phyloP scores from a whole-genome alignment of 345 rosid species.

The Physaria fendleri region DNA sequence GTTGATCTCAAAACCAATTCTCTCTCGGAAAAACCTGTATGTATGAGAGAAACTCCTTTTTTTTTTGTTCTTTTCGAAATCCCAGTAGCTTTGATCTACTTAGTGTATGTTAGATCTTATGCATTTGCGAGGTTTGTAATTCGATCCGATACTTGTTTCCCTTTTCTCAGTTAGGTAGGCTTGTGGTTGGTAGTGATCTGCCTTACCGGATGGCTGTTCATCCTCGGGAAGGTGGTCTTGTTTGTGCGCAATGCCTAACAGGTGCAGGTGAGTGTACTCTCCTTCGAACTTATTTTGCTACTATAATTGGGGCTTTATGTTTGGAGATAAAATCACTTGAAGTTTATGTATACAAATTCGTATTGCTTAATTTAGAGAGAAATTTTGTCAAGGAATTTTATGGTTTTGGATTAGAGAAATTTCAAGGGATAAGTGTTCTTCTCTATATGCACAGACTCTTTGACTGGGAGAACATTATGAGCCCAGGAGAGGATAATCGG shows the following conservation, averaged over 20 bases:
- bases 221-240: conserved; percentile 62
- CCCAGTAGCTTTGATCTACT: not conserved
- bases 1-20: conserved; percentile 51
- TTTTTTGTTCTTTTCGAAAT: not conserved
- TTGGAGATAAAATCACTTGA: not conserved
- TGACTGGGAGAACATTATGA: conserved; percentile 55
- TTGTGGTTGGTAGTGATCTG: conserved; percentile 47
- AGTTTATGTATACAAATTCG: not conserved
- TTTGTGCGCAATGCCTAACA: conserved; percentile 69
- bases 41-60: conserved; percentile 28
- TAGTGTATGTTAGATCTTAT: not conserved
- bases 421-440: not conserved
- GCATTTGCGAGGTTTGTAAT: not conserved
- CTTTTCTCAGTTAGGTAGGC: conserved; percentile 46
- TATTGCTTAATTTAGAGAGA: not conserved
- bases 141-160: not conserved
- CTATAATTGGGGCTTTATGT: not conserved
- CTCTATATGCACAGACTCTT: conserved; percentile 43
- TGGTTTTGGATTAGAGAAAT: not conserved
- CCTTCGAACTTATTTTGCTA: not conserved
- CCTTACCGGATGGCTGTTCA: conserved; percentile 89
- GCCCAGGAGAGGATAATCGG: conserved; percentile 34
- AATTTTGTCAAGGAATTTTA: not conserved
- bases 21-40: conserved; percentile 71
- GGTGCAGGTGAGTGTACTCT: conserved; percentile 53